phyloP scores from a whole-genome alignment of 2,329 filamentous ascomycete genomes.

The Fusarium albidum region DNA sequence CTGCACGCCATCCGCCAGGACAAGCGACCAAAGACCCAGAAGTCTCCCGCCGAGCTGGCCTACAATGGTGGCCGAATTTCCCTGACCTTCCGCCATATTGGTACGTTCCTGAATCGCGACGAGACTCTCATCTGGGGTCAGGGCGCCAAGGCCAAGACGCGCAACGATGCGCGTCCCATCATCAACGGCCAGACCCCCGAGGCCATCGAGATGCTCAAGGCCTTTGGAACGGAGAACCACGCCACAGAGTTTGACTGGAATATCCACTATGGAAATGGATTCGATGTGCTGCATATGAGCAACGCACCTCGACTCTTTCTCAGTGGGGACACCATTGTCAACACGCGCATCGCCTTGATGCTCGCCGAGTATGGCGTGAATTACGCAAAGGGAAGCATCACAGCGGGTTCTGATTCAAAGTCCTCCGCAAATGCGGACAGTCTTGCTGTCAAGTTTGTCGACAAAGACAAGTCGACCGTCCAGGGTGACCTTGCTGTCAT shows the following conservation, averaged over 20 bases:
- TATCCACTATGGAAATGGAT: slow-evolving; percentile 77
- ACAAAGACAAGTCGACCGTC: slow-evolving; percentile 62
- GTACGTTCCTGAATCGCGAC: slow-evolving; percentile 78
- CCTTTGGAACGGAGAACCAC: slow-evolving; percentile 88
- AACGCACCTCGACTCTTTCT: slow-evolving; percentile 59
- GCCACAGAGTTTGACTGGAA: slow-evolving; percentile 77
- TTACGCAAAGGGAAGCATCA: slow-evolving; percentile 56
- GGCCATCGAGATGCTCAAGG: slow-evolving; percentile 74
- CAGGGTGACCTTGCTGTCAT: slow-evolving; percentile 62
- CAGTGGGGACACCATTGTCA: slow-evolving; percentile 55
- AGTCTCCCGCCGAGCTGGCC: slow-evolving; percentile 73
- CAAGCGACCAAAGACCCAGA: slow-evolving; percentile 74
- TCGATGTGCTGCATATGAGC: slow-evolving; percentile 79
- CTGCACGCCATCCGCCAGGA: slow-evolving; percentile 92
- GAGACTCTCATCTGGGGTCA: slow-evolving; percentile 85
- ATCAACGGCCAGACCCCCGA: slow-evolving; percentile 74
- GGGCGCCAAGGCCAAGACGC: slow-evolving; percentile 77
- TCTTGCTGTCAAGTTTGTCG: slow-evolving; percentile 57
- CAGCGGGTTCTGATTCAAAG: slow-evolving; percentile 26
- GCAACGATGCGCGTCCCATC: slow-evolving; percentile 66
- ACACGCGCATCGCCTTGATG: slow-evolving; percentile 60
- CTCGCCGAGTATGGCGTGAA: slow-evolving; percentile 57
- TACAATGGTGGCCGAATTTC: slow-evolving; percentile 83
- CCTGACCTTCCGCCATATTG: slow-evolving; percentile 89
- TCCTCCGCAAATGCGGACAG: slow-evolving; percentile 3